These are phyloP conservation scores for Mycena pura DNA, from an alignment of 768 basidiomycete species.

Conservation along the genomic window DNA sequence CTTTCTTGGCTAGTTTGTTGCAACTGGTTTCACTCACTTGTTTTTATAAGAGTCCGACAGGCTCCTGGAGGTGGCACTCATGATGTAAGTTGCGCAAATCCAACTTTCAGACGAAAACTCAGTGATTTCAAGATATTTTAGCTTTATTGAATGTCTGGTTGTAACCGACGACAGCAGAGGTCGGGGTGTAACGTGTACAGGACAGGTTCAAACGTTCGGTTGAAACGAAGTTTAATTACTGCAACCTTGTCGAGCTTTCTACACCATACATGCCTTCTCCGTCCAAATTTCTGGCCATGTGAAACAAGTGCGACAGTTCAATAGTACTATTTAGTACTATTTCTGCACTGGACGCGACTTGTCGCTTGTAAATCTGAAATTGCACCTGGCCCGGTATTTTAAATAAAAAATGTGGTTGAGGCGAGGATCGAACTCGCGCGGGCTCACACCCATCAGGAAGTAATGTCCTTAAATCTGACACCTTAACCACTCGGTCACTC, in stretches of 20 bases:
- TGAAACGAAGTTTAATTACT: too few relatives aligned
- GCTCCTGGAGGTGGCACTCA: conserved; percentile 6
- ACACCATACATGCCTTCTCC: too few relatives aligned
- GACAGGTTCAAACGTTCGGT: too few relatives aligned
- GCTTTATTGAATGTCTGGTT: conserved; percentile 7
- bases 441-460: conserved; percentile 81
- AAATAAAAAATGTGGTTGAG: conserved; percentile 60
- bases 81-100: conserved; percentile 8
- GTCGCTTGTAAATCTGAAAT: background rate
- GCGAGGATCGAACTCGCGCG: conserved; percentile 94
- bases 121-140: background rate
- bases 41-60: conserved; percentile 10
- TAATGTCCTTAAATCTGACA: conserved; percentile 80
- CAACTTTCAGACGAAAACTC: background rate
- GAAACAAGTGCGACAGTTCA: too few relatives aligned
- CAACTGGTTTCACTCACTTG: background rate
- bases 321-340: too few relatives aligned
- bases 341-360: too few relatives aligned
- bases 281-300: too few relatives aligned
- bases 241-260: too few relatives aligned
- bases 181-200: too few relatives aligned
- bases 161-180: too few relatives aligned
- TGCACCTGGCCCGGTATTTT: background rate
- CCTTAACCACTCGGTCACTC: conserved; percentile 92
- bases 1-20: background rate